A percentile compares a stretch with the other conserved stretches of the same genome.
Evolutionary conservation across 148 eudicot genomes (phyloP).

Genomic region (Fallopia convolvulus): DNA sequence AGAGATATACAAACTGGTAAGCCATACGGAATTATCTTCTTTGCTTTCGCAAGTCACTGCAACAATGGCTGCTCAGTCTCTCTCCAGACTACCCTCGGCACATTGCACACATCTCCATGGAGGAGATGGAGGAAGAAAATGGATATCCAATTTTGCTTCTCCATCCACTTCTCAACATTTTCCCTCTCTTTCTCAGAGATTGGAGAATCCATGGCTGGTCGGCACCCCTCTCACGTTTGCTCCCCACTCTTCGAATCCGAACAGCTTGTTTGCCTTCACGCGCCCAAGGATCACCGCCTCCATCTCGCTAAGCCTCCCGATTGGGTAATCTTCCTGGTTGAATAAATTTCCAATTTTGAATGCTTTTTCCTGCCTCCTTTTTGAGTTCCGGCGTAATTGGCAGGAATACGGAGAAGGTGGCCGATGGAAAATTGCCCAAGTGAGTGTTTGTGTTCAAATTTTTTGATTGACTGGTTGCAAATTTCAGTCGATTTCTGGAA

Average conservation of each 20-base stretch:
- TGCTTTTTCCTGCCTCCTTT: background rate
- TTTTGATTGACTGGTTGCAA: background rate
- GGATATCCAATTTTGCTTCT: background rate
- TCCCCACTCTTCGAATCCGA: background rate
- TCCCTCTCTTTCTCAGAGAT: background rate
- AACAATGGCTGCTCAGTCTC: background rate
- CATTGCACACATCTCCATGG: background rate
- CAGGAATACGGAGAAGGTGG: background rate
- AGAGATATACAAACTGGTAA: background rate
- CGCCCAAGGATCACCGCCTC: background rate
- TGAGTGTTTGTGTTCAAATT: background rate
- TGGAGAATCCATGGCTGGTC: slow-evolving; percentile 9
- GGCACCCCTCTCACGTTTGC: background rate
- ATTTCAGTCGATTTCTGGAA: background rate
- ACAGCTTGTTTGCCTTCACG: background rate
- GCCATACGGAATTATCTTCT: background rate
- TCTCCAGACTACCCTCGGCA: background rate
- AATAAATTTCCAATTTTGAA: background rate
- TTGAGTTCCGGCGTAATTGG: background rate
- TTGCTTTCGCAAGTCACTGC: background rate
- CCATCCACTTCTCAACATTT: background rate
- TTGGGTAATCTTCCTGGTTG: background rate
- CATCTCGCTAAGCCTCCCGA: slow-evolving; percentile 7
- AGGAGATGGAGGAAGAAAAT: background rate
- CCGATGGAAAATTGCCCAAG: slow-evolving; percentile 6